Base-by-base conservation (phyloP, 2,329 filamentous ascomycete genomes). In the Metarhizium rileyi region DNA sequence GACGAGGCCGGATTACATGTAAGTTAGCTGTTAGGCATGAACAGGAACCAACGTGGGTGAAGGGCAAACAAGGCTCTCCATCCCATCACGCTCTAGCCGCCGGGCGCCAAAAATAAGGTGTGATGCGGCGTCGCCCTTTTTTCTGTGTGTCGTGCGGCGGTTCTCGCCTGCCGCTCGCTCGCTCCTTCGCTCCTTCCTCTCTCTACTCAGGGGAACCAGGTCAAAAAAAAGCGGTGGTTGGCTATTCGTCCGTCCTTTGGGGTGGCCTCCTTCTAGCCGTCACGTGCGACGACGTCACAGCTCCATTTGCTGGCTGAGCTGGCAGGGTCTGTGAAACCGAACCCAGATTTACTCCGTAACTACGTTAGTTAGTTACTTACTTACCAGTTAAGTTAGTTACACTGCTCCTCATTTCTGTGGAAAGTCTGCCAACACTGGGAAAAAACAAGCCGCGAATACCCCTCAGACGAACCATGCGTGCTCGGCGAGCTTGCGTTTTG, bases 231-330 rank as follows among this genome's bases (percentile, higher is more conserved):
- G n/a, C n/a, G 27, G 27, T 28, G 27, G 27, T 5, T 28, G 27
- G 27, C 10, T 28, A 10, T 5, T 28, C 27, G 27, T 5, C 27
- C 27, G 27, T 28, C 27, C 27, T 12, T 28, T 7, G 27, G 5
- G 12, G 27, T 5, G 12, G 12, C 38, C n/a, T 18, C 46, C 36
- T 40, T 41, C 16, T 38, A 8, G 36, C 16, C 38, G 18, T 48
- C 46, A 48, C 46, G 46, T 44, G 46, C 36, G 20, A n/a, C 46
- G 46, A 48, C 38, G 46, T 44, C 38, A 43, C 26, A 25, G 38
- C 25, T 18, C 27, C 46, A 18, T 42, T 20, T n/a, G n/a, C n/a
- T n/a, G n/a, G 25, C 27, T 33, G 16, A 25, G 20, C 18, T 42
- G 38, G 26, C 38, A 42, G 16, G 16, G 22, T 36, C 18, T 25